phyloP scores from a whole-genome alignment of 2,329 filamentous ascomycete species.

The Sclerotinia glacialis region DNA sequence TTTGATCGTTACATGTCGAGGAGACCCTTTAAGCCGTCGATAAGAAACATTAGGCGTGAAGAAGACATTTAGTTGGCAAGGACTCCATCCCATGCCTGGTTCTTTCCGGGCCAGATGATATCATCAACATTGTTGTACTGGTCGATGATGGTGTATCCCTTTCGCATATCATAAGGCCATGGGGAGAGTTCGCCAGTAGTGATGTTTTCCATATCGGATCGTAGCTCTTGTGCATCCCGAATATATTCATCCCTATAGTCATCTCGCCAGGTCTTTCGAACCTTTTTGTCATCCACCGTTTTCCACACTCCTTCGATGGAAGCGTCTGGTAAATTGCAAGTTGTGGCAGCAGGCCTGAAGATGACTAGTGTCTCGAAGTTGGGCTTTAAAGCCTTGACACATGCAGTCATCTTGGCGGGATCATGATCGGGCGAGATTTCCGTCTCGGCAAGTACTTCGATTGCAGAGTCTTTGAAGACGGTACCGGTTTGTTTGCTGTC shows the following conservation, averaged over 20 bases:
- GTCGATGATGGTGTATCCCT: background rate
- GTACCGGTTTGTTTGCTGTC: background rate
- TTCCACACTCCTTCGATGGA: background rate
- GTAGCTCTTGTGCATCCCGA: background rate
- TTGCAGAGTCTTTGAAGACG: background rate
- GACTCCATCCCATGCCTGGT: background rate
- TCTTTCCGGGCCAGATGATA: background rate
- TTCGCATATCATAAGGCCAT: constrained; percentile 1
- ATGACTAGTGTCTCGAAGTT: background rate
- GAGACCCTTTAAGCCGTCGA: background rate
- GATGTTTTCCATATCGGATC: background rate
- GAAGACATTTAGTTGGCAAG: background rate
- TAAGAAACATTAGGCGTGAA: background rate
- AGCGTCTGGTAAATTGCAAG: background rate
- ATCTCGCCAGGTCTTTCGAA: background rate
- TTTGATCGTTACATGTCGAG: background rate
- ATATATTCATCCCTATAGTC: background rate
- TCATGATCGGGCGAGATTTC: background rate
- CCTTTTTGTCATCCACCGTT: background rate
- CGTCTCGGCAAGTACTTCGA: background rate
- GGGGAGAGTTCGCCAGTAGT: background rate
- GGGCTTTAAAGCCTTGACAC: background rate
- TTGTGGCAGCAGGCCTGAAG: background rate
- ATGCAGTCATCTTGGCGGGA: background rate
- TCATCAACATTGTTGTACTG: background rate